Percentiles rank a stretch among this genome's conserved stretches.
These are phyloP conservation scores for Cladophialophora chaetospira DNA, from an alignment of 2,329 filamentous ascomycete species.

Conservation along the genomic window DNA sequence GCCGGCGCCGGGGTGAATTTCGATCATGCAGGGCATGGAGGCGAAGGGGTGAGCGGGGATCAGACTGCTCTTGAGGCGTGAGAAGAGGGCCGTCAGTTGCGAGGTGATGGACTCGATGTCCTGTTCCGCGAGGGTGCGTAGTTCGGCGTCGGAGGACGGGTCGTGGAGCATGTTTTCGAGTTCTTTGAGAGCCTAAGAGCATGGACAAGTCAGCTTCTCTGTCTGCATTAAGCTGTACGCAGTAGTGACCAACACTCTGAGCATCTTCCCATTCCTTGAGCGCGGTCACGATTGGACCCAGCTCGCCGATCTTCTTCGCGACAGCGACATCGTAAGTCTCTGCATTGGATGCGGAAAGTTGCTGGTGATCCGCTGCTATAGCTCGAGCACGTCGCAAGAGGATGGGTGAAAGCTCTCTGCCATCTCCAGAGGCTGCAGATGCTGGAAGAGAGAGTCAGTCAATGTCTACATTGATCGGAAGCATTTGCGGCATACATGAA, in stretches of 20 bases:
- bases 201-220: slow-evolving; percentile 5
- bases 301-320: slow-evolving; percentile 60
- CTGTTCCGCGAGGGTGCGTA: slow-evolving; percentile 61
- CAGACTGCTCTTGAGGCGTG: slow-evolving; percentile 71
- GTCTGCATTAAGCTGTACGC: too few species aligned
- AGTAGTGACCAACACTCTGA: slow-evolving; percentile 55
- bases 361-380: slow-evolving; percentile 57
- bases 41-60: slow-evolving; percentile 90
- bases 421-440: slow-evolving; percentile 28
- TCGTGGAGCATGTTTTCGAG: slow-evolving; percentile 77
- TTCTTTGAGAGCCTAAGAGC: slow-evolving; percentile 66
- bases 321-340: slow-evolving; percentile 57
- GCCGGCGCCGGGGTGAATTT: slow-evolving; percentile 88
- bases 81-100: slow-evolving; percentile 64
- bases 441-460: slow-evolving; percentile 6
- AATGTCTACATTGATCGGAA: background rate
- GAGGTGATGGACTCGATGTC: slow-evolving; percentile 70
- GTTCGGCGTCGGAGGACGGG: slow-evolving; percentile 58
- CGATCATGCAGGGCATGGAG: slow-evolving; percentile 83
- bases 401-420: slow-evolving; percentile 45
- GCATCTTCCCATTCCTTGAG: slow-evolving; percentile 61
- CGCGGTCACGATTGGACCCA: slow-evolving; percentile 54
- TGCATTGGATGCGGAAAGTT: slow-evolving; percentile 55
- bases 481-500: slow-evolving; percentile 19
- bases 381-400: slow-evolving; percentile 59